A percentile compares a stretch with the other conserved stretches of the same genome.
Evolutionary conservation across 192 early-diverging fungal genomes (phyloP).

Genomic region (Fimicolochytrium jonesii): DNA sequence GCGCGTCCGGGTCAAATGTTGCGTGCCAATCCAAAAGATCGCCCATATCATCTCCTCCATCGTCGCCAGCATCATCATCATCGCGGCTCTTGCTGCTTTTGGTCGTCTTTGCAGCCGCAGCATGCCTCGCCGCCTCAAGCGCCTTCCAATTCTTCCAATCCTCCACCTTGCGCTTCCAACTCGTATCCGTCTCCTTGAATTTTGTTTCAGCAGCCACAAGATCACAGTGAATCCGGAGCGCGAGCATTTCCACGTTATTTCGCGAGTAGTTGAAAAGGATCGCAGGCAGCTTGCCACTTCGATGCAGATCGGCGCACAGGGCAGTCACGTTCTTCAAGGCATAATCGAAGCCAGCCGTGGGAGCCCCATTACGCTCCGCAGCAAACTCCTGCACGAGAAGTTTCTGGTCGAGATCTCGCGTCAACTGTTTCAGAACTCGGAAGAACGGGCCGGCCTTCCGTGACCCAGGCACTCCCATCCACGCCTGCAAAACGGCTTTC

Average conservation of each 20-base stretch:
- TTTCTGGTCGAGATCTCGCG: neutral
- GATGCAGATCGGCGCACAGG: constrained; percentile 21
- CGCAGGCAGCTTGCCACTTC: constrained; percentile 38
- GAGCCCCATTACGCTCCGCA: neutral
- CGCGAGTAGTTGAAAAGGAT: constrained; percentile 45
- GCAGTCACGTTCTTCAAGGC: constrained; percentile 23
- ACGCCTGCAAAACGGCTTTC: constrained; percentile 19
- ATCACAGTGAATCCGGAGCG: constrained; percentile 8
- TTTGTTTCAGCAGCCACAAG: constrained; percentile 20
- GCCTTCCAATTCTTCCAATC: constrained; percentile 22
- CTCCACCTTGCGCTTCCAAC: constrained; percentile 13
- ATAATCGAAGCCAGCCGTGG: neutral
- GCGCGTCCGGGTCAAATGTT: constrained; percentile 31
- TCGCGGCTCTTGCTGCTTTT: neutral
- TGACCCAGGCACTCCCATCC: constrained; percentile 24
- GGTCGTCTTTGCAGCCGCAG: constrained; percentile 7
- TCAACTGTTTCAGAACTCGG: constrained; percentile 12
- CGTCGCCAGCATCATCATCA: neutral
- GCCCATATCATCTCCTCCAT: neutral
- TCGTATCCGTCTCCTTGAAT: constrained; percentile 20
- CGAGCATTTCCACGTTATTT: constrained; percentile 19
- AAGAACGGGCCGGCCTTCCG: constrained; percentile 12
- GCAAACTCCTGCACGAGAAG: neutral
- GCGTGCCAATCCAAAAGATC: neutral
- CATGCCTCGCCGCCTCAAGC: constrained; percentile 14